A percentile compares a stretch with the other conserved stretches of the same genome.
These are phyloP conservation scores for Septoria petroselini DNA, from an alignment of 2,329 filamentous ascomycete genomes.

Conservation along the genomic window DNA sequence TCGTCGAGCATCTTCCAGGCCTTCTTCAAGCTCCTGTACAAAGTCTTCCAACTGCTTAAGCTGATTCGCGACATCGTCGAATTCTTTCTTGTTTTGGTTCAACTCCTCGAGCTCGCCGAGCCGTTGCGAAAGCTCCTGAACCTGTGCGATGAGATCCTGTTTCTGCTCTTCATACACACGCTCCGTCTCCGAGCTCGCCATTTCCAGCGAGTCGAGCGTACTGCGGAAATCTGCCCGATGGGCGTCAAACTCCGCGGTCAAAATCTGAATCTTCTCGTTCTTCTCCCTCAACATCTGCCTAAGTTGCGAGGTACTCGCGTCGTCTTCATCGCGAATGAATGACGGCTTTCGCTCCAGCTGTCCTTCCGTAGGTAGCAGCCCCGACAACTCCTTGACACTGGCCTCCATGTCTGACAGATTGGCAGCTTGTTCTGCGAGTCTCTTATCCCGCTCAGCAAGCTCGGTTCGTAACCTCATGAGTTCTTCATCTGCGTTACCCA, in stretches of 20 bases:
- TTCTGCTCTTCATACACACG: conserved; percentile 89
- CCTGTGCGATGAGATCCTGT: conserved; percentile 76
- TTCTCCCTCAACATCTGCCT: conserved; percentile 84
- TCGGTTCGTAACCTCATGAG: conserved; percentile 68
- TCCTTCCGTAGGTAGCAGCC: conserved; percentile 61
- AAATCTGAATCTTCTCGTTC: conserved; percentile 91
- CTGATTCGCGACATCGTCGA: conserved; percentile 85
- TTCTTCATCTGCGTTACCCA: conserved; percentile 49
- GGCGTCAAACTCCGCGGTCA: conserved; percentile 91
- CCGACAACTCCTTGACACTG: conserved; percentile 76
- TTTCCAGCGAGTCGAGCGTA: conserved; percentile 92
- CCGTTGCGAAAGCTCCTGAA: conserved; percentile 68
- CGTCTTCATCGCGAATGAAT: conserved; percentile 61
- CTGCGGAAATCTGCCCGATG: conserved; percentile 94
- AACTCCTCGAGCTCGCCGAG: conserved; percentile 81
- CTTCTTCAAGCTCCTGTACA: conserved; percentile 94
- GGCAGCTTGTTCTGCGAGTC: conserved; percentile 82
- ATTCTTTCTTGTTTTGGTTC: conserved; percentile 79
- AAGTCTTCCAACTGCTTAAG: conserved; percentile 94
- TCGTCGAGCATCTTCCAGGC: conserved; percentile 86
- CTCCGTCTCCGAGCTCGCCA: conserved; percentile 93
- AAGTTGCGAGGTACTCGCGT: conserved; percentile 58
- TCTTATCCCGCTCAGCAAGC: conserved; percentile 78
- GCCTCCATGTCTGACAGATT: conserved; percentile 86
- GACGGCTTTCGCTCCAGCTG: conserved; percentile 8